phyloP scores from a whole-genome alignment of 345 rosid genomes.

The Melaleuca quinquenervia region DNA sequence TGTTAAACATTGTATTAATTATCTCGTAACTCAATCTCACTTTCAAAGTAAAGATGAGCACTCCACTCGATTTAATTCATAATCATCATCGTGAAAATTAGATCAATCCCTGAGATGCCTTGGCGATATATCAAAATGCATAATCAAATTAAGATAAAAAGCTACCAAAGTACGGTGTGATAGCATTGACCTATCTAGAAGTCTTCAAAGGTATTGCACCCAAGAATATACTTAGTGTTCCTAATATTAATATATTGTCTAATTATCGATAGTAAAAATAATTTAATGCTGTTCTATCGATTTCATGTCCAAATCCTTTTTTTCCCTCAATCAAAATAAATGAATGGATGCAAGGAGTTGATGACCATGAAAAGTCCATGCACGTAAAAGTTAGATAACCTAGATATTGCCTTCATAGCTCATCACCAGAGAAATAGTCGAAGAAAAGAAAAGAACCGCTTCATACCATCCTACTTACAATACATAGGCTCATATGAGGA shows the following conservation, averaged over 20 bases:
- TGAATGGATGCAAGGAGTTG: not conserved
- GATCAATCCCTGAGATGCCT: not conserved
- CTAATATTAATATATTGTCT: not conserved
- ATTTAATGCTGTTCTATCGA: not conserved
- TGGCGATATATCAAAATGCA: accelerated
- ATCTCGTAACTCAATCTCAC: not conserved
- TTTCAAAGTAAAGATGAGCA: not conserved
- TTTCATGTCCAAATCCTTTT: not conserved
- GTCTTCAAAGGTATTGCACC: not conserved
- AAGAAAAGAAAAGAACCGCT: not conserved
- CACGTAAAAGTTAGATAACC: not conserved
- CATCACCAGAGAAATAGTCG: not conserved
- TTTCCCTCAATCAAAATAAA: not conserved
- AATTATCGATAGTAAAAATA: not conserved
- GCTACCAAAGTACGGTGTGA: not conserved
- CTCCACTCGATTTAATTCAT: not conserved
- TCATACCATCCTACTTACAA: not conserved
- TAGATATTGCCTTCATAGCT: not conserved
- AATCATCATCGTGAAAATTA: not conserved
- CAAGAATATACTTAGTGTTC: not conserved
- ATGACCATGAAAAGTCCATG: not conserved
- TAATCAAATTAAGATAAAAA: not conserved
- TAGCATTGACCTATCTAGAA: not conserved
- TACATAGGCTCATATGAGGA: not conserved
- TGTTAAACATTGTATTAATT: not conserved